Evolutionary conservation across 352 stramenopile species (phyloP).

Genomic region (Plasmopara viticola): DNA sequence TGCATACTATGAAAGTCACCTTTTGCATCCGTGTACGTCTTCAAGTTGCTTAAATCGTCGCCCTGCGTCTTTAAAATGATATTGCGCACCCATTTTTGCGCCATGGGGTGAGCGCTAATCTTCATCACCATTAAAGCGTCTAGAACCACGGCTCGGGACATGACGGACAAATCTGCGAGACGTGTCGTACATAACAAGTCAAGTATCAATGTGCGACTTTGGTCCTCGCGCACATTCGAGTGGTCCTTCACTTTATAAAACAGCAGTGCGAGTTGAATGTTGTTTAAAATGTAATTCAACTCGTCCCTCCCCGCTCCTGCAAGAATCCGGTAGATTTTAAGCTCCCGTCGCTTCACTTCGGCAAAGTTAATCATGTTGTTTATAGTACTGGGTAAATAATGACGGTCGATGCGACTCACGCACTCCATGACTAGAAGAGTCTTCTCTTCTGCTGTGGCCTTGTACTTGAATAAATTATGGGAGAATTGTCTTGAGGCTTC

Average conservation of each 20-base stretch:
- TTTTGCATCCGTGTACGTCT: conserved; percentile 95
- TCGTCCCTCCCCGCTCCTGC: conserved; percentile 91
- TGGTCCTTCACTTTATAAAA: conserved; percentile 98
- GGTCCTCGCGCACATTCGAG: conserved; percentile 57
- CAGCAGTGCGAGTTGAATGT: conserved; percentile 92
- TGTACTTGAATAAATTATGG: conserved; percentile 80
- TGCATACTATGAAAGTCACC: conserved; percentile 96
- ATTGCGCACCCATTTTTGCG: conserved; percentile 95
- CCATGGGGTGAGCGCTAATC: conserved; percentile 89
- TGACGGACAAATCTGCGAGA: conserved; percentile 89
- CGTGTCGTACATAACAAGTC: conserved; percentile 92
- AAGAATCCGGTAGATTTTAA: conserved; percentile 95
- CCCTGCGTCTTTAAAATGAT: conserved; percentile 94
- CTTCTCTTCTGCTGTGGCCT: conserved; percentile 76
- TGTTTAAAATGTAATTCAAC: conserved; percentile 95
- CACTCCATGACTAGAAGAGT: conserved; percentile 66
- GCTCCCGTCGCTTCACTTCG: conserved; percentile 81
- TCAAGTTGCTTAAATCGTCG: conserved; percentile 95
- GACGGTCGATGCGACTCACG: conserved; percentile 67
- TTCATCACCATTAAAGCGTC: conserved; percentile 97
- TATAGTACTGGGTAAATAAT: conserved; percentile 82
- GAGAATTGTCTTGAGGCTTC: conserved; percentile 38
- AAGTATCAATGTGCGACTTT: conserved; percentile 91
- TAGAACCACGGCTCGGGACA: conserved; percentile 88
- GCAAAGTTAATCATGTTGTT: conserved; percentile 86